These are phyloP conservation scores for Zasmidium angulare DNA, from an alignment of 2,329 filamentous ascomycete genomes.

Conservation along the genomic window DNA sequence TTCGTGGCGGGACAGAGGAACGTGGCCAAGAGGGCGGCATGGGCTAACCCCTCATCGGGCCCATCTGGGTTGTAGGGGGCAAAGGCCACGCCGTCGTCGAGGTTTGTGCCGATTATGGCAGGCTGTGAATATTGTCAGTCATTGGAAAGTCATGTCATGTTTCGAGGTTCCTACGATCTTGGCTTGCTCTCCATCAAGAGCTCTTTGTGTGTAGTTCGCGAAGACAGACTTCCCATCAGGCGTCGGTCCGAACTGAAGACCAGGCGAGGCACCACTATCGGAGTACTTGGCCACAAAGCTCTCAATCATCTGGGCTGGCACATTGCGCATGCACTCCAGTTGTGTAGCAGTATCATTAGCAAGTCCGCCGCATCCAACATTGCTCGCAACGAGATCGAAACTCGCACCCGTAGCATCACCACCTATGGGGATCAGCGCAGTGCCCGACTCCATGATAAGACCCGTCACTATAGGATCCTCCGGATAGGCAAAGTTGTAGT, in stretches of 20 bases:
- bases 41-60: constrained; percentile 20
- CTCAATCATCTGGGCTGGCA: constrained; percentile 13
- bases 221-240: constrained; percentile 31
- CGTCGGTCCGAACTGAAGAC: constrained; percentile 28
- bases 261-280: constrained; percentile 25
- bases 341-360: constrained; percentile 41
- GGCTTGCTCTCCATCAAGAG: constrained; percentile 36
- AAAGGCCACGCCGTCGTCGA: constrained; percentile 38
- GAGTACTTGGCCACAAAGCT: constrained; percentile 20
- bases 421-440: constrained; percentile 28
- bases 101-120: constrained; percentile 39
- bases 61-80: constrained; percentile 35
- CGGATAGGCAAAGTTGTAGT: constrained; percentile 36
- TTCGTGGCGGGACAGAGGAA: constrained; percentile 34
- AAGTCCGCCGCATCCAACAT: constrained; percentile 39
- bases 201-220: constrained; percentile 25
- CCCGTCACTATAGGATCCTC: constrained; percentile 40
- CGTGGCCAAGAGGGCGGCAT: constrained; percentile 13
- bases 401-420: constrained; percentile 14
- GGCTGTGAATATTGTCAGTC: constrained; percentile 26
- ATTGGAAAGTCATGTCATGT: too few species aligned
- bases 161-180: constrained; percentile 31
- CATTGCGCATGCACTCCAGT: constrained; percentile 21
- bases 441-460: constrained; percentile 41
- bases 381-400: constrained; percentile 27